Evolutionary conservation across 225 moss, liverwort and hornwort genomes (phyloP).

Genomic region (Polytrichum formosum): DNA sequence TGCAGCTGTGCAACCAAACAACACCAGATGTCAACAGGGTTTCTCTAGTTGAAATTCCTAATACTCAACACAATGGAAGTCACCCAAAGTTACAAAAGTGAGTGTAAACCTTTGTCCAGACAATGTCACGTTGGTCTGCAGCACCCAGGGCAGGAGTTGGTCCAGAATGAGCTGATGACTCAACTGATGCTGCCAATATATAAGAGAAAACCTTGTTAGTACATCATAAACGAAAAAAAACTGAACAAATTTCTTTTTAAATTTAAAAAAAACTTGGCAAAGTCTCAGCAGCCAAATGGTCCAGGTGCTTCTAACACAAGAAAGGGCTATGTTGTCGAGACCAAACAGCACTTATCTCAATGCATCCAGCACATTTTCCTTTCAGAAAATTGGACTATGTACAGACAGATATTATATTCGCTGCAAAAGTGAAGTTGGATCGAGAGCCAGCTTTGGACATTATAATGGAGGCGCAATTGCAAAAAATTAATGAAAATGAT

Average conservation of each 20-base stretch:
- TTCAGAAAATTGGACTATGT: no score
- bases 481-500: no score
- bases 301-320: not conserved
- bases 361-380: no score
- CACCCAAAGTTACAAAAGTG: not conserved
- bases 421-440: no score
- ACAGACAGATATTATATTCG: no score
- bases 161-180: constrained; percentile 45
- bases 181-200: constrained; percentile 45
- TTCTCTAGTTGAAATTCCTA: not conserved
- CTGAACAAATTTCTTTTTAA: no score
- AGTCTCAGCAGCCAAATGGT: no score
- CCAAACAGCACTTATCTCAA: no score
- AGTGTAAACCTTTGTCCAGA: constrained; percentile 44
- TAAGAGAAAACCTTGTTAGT: not conserved
- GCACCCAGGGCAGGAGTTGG: constrained; percentile 9
- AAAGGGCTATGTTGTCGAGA: not conserved
- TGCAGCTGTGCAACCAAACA: constrained; percentile 50
- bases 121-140: constrained; percentile 50
- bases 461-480: no score
- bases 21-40: not conserved
- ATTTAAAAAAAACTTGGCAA: no score
- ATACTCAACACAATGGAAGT: not conserved
- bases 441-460: no score
- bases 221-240: not conserved